These are phyloP conservation scores for Cercospora zeina DNA, from an alignment of 2,329 filamentous ascomycete genomes.

Conservation along the genomic window DNA sequence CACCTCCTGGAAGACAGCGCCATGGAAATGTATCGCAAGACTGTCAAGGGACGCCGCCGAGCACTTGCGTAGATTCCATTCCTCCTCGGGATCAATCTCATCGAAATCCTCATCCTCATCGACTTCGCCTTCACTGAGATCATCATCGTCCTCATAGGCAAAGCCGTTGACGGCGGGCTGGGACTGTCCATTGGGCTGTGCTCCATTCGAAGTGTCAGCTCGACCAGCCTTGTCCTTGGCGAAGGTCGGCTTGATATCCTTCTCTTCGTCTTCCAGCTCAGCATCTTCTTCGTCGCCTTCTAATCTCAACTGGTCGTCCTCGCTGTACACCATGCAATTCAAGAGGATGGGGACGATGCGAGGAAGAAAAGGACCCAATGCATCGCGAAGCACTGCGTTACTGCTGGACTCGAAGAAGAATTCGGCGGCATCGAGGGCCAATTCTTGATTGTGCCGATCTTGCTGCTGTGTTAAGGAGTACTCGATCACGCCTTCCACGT, in stretches of 20 bases:
- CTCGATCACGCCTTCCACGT: constrained; percentile 83
- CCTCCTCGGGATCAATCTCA: constrained; percentile 76
- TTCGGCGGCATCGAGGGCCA: constrained; percentile 91
- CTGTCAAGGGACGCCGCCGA: constrained; percentile 94
- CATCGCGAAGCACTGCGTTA: constrained; percentile 74
- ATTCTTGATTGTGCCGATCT: constrained; percentile 75
- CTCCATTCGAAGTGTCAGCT: constrained; percentile 53
- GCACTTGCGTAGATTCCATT: constrained; percentile 95
- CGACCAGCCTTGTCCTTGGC: constrained; percentile 63
- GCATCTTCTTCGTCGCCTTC: constrained; percentile 73
- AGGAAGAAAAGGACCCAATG: constrained; percentile 72
- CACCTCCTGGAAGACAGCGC: constrained; percentile 84
- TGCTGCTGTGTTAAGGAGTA: constrained; percentile 91
- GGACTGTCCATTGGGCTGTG: constrained; percentile 57
- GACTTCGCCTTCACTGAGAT: constrained; percentile 85
- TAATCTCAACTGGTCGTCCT: constrained; percentile 84
- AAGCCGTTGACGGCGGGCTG: constrained; percentile 44
- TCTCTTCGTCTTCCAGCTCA: constrained; percentile 81
- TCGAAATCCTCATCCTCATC: constrained; percentile 73
- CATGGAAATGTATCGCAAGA: constrained; percentile 85
- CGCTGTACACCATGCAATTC: constrained; percentile 93
- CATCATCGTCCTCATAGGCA: constrained; percentile 61
- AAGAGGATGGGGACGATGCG: constrained; percentile 89
- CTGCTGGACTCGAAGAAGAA: constrained; percentile 96
- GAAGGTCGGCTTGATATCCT: constrained; percentile 92